A percentile compares a stretch with the other conserved stretches of the same genome.
Evolutionary conservation across 2,329 filamentous ascomycete species (phyloP).

Genomic region (Colletotrichum sp.): DNA sequence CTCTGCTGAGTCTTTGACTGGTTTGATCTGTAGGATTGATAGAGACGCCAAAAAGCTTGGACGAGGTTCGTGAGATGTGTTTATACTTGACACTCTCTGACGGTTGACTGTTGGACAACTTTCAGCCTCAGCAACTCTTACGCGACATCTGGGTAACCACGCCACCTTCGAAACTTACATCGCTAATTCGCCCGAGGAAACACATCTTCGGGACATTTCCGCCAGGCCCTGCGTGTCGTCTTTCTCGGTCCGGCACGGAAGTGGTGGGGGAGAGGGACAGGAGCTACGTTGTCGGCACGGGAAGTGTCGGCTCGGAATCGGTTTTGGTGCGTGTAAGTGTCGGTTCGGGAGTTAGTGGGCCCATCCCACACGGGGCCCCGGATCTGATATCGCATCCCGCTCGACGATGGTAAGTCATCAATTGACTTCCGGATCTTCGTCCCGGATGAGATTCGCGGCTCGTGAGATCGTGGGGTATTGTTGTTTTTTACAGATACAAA

Average conservation of each 20-base stretch:
- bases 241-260: not conserved
- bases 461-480: not conserved
- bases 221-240: not conserved
- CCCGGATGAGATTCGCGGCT: not conserved
- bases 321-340: not conserved
- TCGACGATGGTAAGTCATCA: not conserved
- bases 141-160: not conserved
- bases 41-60: not conserved
- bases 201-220: not conserved
- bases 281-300: not conserved
- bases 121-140: not conserved
- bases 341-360: slow-evolving; percentile 2
- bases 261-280: not conserved
- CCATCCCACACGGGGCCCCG: not conserved
- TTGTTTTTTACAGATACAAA: fast-evolving
- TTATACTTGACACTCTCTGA: not conserved
- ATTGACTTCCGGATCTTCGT: not conserved
- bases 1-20: not conserved
- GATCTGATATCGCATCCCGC: not conserved
- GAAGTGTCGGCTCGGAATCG: not conserved
- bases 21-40: fast-evolving
- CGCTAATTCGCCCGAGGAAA: not conserved
- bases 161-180: not conserved
- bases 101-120: not conserved
- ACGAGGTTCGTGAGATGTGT: not conserved